These are phyloP conservation scores for Didymella pomorum DNA, from an alignment of 2,329 filamentous ascomycete genomes.

Conservation along the genomic window DNA sequence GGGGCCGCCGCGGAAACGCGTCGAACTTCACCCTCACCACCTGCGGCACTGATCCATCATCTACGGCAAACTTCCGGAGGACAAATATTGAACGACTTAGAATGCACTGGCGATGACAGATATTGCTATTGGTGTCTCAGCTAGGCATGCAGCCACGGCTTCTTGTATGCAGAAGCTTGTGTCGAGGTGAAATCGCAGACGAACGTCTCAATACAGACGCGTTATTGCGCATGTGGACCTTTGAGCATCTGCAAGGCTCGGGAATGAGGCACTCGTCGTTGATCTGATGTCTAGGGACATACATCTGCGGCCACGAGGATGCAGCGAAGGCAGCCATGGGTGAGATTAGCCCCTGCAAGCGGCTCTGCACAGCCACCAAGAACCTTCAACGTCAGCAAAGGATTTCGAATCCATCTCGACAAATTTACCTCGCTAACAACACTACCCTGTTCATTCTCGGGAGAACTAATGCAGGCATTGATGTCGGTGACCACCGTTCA, in stretches of 20 bases:
- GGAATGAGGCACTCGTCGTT: not conserved
- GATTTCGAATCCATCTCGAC: not conserved
- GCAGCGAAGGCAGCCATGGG: not conserved
- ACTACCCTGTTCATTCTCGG: not conserved
- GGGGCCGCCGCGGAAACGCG: conserved; percentile 3
- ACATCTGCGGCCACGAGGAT: not conserved
- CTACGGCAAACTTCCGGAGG: too few species aligned
- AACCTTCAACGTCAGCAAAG: not conserved
- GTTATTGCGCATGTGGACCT: not conserved
- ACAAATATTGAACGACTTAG: too few species aligned
- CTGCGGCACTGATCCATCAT: not conserved
- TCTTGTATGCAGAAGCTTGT: not conserved
- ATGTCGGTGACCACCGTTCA: not conserved
- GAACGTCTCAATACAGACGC: not conserved
- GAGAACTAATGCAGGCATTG: not conserved
- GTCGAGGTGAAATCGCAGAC: not conserved
- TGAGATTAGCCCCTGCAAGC: not conserved
- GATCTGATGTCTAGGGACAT: not conserved
- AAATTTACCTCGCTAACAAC: not conserved
- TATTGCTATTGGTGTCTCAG: too few species aligned
- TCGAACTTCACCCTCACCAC: conserved; percentile 3
- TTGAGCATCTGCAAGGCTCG: not conserved
- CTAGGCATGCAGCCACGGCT: too few species aligned
- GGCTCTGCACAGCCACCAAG: not conserved
- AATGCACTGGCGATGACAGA: too few species aligned